Conservation (phyloP, 2,329 filamentous ascomycete species). For the Phialophora verrucosa region DNA sequence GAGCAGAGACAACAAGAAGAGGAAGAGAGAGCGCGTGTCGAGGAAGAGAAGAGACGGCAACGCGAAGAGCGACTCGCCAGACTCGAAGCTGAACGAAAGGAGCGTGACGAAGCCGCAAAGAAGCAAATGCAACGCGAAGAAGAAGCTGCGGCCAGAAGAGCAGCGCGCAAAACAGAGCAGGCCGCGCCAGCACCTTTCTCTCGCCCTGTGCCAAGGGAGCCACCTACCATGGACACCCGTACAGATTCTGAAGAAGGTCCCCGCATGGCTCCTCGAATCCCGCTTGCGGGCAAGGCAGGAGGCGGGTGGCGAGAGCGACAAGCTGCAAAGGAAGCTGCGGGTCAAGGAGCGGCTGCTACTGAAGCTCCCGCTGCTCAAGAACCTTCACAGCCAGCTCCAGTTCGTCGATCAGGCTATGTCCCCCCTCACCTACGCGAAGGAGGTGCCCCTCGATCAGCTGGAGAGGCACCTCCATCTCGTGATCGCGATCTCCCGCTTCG, state of each 20-base stretch:
- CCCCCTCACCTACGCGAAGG: conserved; percentile 49
- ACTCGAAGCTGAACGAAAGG: conserved; percentile 65
- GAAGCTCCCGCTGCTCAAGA: conserved; percentile 26
- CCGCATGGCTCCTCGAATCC: conserved; percentile 60
- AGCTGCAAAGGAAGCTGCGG: conserved; percentile 54
- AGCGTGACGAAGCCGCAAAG: conserved; percentile 66
- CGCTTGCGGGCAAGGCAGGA: conserved; percentile 58
- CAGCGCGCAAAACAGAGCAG: conserved; percentile 65
- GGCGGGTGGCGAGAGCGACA: conserved; percentile 66
- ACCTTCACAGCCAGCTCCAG: conserved; percentile 37
- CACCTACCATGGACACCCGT: conserved; percentile 52
- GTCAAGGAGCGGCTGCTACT: conserved; percentile 13
- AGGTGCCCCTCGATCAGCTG: conserved; percentile 24
- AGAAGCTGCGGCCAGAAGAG: conserved; percentile 79
- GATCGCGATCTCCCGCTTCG: conserved; percentile 37
- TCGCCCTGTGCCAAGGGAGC: conserved; percentile 40
- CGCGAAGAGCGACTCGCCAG: conserved; percentile 72
- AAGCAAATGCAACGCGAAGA: conserved; percentile 82
- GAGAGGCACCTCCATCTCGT: conserved; percentile 37
- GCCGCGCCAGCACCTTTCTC: conserved; percentile 36
- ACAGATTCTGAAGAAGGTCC: conserved; percentile 55
- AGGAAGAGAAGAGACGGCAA: conserved; percentile 78
- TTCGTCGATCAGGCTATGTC: conserved; percentile 43
- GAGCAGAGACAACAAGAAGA: conserved; percentile 81
- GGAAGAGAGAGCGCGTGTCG: conserved; percentile 78